Evolutionary conservation across 177 flowering plant species (phyloP), one percentile per base, ranked within the genome.

Genomic region (Vitis hybrid): DNA sequence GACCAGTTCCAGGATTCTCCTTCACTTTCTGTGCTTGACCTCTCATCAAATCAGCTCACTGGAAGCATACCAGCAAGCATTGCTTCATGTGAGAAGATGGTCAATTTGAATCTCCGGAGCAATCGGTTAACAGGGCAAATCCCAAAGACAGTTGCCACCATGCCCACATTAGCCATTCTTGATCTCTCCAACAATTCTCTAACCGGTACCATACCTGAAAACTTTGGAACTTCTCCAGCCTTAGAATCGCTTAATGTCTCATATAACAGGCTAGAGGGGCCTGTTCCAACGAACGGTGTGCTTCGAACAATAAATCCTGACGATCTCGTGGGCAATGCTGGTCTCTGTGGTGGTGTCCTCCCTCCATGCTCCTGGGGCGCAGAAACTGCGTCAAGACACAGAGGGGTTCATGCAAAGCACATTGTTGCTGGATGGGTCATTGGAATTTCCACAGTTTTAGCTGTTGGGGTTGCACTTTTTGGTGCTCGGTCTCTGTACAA

Each of bases 1-100:
- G 87, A 82, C 59, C 91, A 86, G 75, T 94, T 92, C 73, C 97
- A 92, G 79, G 98, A 94, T 67, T 89, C 82, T 70, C 97, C 97
- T 18, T 67, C 89, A 3, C 87, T 94, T 18, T 56, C 97, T 8
- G 78, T 80, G 20, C 91, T 94, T 54, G 98, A 92, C 82, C 88
- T 94, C 56, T 94, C 98, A 8, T 85, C 81, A 50, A 94, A 94
- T 74, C 72, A 68, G 45, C 76, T 94, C 74, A 71, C 87, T 12
- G 98, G 98, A 54, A 76, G 11, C 70, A 90, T 93, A 56, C 97
- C 99, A 31, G 65, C 83, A 1, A 87, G 96, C 73, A 82, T 95
- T 59, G 91, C 94, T 65, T 88, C 98, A 6, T 92, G 99, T 68
- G 81, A 83, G 71, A 91, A 76, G 71, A 61, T 93, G 68, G 97